These are phyloP conservation scores for Pseudogymnoascus sp. DNA, from an alignment of 2,329 filamentous ascomycete species.

Conservation along the genomic window DNA sequence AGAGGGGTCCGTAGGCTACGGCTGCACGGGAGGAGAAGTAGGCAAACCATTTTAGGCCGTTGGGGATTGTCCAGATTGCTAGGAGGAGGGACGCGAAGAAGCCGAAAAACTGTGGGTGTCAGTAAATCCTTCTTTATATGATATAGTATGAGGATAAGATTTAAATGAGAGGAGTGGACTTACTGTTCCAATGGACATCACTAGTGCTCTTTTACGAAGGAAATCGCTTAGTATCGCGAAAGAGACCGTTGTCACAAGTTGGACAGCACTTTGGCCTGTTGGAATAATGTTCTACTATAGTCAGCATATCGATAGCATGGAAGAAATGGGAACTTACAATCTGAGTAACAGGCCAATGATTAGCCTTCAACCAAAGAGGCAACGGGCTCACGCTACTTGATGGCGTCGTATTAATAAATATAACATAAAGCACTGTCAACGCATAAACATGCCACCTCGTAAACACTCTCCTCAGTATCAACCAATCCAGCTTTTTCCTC, in stretches of 20 bases:
- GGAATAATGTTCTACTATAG: slow-evolving; percentile 39
- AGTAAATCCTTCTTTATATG: not conserved
- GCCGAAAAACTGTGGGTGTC: slow-evolving; percentile 25
- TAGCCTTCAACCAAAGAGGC: slow-evolving; percentile 36
- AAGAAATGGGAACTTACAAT: slow-evolving; percentile 31
- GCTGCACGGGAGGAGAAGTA: slow-evolving; percentile 31
- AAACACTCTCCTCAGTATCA: slow-evolving; percentile 24
- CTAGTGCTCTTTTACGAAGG: slow-evolving; percentile 27
- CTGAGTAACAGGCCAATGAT: slow-evolving; percentile 37
- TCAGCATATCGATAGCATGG: not conserved
- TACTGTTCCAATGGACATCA: slow-evolving; percentile 30
- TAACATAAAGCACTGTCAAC: slow-evolving; percentile 32
- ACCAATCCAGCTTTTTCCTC: slow-evolving; percentile 24
- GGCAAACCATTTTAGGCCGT: slow-evolving; percentile 24
- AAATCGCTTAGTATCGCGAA: slow-evolving; percentile 50
- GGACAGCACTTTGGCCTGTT: slow-evolving; percentile 42
- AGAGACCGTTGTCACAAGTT: slow-evolving; percentile 44
- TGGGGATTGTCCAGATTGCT: slow-evolving; percentile 30
- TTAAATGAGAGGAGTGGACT: not conserved
- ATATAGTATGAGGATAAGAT: not conserved
- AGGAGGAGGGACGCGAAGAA: slow-evolving; percentile 31
- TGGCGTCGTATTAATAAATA: slow-evolving; percentile 33
- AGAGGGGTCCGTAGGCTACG: slow-evolving; percentile 38
- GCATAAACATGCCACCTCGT: slow-evolving; percentile 34
- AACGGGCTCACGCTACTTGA: slow-evolving; percentile 33